Percentiles rank a stretch among this genome's conserved stretches.
Conservation (phyloP, 2,329 filamentous ascomycete genomes). For the Fusarium clavum region DNA sequence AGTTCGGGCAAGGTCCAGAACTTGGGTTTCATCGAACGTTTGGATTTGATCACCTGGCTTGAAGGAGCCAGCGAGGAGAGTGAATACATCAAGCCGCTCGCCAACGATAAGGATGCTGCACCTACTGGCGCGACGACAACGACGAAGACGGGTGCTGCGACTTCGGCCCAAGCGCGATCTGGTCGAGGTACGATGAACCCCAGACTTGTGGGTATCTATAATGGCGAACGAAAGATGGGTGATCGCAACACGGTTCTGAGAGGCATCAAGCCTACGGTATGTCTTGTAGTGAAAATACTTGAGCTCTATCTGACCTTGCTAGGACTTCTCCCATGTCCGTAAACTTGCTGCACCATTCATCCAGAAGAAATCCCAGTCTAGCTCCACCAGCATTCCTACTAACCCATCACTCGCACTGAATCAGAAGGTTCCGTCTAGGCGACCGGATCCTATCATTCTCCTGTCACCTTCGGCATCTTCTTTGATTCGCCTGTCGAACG, state of each 20-base stretch:
- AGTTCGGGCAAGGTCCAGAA: slow-evolving; percentile 81
- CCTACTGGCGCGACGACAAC: slow-evolving; percentile 55
- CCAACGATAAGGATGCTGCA: slow-evolving; percentile 67
- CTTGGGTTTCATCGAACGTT: slow-evolving; percentile 87
- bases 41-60: slow-evolving; percentile 94
- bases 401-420: slow-evolving; percentile 65
- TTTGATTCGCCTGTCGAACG: slow-evolving; percentile 93
- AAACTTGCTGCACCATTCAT: slow-evolving; percentile 86
- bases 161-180: slow-evolving; percentile 61
- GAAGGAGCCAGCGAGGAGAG: slow-evolving; percentile 90
- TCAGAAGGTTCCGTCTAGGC: slow-evolving; percentile 62
- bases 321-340: slow-evolving; percentile 96
- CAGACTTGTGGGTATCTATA: slow-evolving; percentile 87
- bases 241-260: slow-evolving; percentile 90
- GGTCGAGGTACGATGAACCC: slow-evolving; percentile 80
- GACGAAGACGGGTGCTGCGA: slow-evolving; percentile 54
- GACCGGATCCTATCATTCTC: slow-evolving; percentile 89
- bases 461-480: slow-evolving; percentile 96
- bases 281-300: slow-evolving; percentile 45
- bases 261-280: slow-evolving; percentile 88
- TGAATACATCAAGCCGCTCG: slow-evolving; percentile 90
- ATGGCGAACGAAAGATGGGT: slow-evolving; percentile 89
- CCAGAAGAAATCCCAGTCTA: slow-evolving; percentile 64
- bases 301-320: slow-evolving; percentile 16
- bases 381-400: slow-evolving; percentile 52